phyloP scores from a whole-genome alignment of 495 filamentous ascomycete species.

The Daldinia bambusicola region DNA sequence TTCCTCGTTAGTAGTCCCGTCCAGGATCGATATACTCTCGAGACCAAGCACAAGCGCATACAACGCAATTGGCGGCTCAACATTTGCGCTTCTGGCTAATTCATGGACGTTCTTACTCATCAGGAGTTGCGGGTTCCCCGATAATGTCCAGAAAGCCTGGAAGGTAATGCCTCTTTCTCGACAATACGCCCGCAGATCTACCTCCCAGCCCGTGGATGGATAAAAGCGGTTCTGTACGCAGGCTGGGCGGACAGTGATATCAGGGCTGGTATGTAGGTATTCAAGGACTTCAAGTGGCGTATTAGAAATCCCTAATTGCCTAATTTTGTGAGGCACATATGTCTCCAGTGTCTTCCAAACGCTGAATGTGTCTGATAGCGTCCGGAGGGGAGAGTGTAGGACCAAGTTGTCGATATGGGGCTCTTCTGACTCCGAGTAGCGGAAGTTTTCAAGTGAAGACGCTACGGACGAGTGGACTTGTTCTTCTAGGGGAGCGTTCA shows the following conservation, averaged over 20 bases:
- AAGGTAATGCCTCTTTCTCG: conserved; percentile 68
- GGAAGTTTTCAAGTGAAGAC: conserved; percentile 75
- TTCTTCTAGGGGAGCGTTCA: conserved; percentile 59
- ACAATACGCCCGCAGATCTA: conserved; percentile 70
- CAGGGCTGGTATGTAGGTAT: conserved; percentile 52
- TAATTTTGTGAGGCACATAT: conserved; percentile 71
- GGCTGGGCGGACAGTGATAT: conserved; percentile 55
- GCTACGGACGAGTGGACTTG: conserved; percentile 74
- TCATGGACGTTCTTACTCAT: conserved; percentile 60
- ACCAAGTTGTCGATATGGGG: conserved; percentile 78
- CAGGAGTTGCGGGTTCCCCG: conserved; percentile 70
- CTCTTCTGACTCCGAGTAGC: conserved; percentile 49
- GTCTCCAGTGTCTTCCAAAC: conserved; percentile 72
- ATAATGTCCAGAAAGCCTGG: conserved; percentile 84
- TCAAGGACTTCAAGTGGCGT: conserved; percentile 64
- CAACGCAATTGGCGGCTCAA: conserved; percentile 64
- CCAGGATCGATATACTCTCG: conserved; percentile 67
- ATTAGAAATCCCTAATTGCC: conserved; percentile 79
- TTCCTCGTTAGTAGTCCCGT: conserved; percentile 72
- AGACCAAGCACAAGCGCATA: conserved; percentile 74
- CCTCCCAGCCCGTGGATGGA: conserved; percentile 68
- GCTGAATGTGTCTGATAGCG: conserved; percentile 65
- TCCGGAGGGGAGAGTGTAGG: conserved; percentile 74
- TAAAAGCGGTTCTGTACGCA: conserved; percentile 83
- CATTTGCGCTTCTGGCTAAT: conserved; percentile 61